A percentile compares a stretch with the other conserved stretches of the same genome.
Evolutionary conservation across 2,329 filamentous ascomycete genomes (phyloP).

Genomic region (Penicillium sp.): DNA sequence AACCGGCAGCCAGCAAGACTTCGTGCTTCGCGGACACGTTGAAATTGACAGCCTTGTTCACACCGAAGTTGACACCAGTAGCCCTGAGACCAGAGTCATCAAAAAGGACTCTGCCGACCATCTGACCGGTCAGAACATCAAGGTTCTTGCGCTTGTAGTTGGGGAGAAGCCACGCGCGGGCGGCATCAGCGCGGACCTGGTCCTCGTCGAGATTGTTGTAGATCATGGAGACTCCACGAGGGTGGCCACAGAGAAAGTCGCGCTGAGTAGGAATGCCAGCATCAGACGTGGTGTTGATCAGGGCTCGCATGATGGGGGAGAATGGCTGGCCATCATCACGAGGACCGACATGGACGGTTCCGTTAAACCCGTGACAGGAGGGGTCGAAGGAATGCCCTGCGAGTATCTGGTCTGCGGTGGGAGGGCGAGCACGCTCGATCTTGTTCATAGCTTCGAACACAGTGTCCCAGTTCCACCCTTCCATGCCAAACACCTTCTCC

Average conservation of each 20-base stretch:
- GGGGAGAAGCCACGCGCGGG: conserved; percentile 31
- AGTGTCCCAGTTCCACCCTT: conserved; percentile 49
- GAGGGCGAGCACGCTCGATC: conserved; percentile 24
- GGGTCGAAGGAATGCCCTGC: conserved; percentile 26
- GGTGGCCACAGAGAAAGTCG: conserved; percentile 28
- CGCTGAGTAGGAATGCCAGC: conserved; percentile 18
- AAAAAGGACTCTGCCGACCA: conserved; percentile 27
- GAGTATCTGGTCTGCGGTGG: conserved; percentile 19
- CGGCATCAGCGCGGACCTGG: conserved; percentile 30
- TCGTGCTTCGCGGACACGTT: conserved; percentile 27
- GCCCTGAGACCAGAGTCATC: conserved; percentile 14
- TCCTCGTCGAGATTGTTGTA: conserved; percentile 26
- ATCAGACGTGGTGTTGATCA: conserved; percentile 23
- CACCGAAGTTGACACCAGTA: conserved; percentile 30
- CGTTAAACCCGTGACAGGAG: conserved; percentile 27
- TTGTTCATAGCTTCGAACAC: conserved; percentile 53
- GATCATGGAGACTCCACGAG: conserved; percentile 34
- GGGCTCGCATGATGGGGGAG: conserved; percentile 24
- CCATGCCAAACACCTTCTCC: conserved; percentile 44
- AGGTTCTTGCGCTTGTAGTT: conserved; percentile 23
- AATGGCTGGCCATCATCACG: conserved; percentile 24
- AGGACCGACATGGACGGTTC: conserved; percentile 23
- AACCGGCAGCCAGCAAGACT: conserved; percentile 32
- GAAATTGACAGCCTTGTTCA: conserved; percentile 21
- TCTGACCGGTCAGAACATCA: conserved; percentile 28